A percentile compares a stretch with the other conserved stretches of the same genome.
These are phyloP conservation scores for Trichoderma orchidacearum DNA, from an alignment of 495 filamentous ascomycete genomes.

Conservation along the genomic window DNA sequence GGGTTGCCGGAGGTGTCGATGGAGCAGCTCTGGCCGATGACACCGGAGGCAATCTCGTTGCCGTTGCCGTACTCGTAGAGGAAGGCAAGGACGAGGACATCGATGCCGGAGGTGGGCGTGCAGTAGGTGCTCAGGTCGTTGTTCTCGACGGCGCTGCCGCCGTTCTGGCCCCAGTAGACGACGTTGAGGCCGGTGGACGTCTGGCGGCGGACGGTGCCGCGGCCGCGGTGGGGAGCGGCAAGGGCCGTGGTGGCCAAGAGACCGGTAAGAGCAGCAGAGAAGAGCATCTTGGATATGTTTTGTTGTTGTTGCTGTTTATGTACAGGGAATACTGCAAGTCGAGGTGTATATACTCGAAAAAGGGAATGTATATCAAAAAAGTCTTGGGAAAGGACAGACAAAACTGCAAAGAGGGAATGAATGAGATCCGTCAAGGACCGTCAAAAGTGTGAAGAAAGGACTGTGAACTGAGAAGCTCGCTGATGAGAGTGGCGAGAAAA, in stretches of 20 bases:
- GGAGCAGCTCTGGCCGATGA: constrained; percentile 23
- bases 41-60: constrained; percentile 17
- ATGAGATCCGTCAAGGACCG: neutral
- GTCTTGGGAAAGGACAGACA: too few relatives aligned
- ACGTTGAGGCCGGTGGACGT: neutral
- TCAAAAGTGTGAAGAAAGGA: neutral
- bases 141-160: constrained; percentile 24
- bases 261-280: neutral
- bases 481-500: neutral
- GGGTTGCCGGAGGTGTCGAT: neutral
- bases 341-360: neutral
- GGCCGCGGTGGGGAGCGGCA: neutral
- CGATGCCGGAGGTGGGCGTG: constrained; percentile 18
- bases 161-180: constrained; percentile 1
- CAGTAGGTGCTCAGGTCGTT: constrained; percentile 27
- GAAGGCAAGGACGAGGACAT: constrained; percentile 40
- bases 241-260: neutral
- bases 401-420: neutral
- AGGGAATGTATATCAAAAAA: neutral
- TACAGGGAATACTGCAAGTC: neutral
- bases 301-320: too few relatives aligned
- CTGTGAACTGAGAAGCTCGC: neutral
- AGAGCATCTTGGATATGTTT: neutral
- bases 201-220: too few relatives aligned
- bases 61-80: constrained; percentile 24